These are phyloP conservation scores for Pistacia atlantica DNA, from an alignment of 345 rosid species.

Conservation along the genomic window DNA sequence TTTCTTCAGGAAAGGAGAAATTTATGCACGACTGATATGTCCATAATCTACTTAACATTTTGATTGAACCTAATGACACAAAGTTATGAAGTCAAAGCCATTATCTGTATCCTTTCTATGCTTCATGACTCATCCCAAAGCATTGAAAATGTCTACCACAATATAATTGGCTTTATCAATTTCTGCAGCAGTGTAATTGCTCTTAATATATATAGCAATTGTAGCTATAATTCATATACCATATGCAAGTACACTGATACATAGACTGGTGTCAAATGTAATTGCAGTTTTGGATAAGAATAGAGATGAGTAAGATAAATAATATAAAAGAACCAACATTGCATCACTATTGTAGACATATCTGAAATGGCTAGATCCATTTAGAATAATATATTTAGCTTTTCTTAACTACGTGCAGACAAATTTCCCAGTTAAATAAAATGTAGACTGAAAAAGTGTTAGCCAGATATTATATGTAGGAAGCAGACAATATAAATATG, in stretches of 20 bases:
- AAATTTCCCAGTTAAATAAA: neutral
- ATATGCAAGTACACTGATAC: neutral
- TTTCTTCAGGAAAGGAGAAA: neutral
- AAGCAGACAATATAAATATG: neutral
- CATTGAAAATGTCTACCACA: neutral
- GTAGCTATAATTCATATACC: neutral
- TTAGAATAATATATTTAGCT: neutral
- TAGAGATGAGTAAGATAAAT: neutral
- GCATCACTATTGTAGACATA: neutral
- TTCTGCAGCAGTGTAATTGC: neutral
- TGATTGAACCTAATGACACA: neutral
- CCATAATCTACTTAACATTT: neutral
- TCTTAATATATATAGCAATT: neutral
- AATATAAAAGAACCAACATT: neutral
- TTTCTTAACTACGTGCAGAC: neutral
- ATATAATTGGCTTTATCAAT: neutral
- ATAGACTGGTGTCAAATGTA: neutral
- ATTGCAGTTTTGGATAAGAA: neutral
- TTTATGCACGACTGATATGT: neutral
- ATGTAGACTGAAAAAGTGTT: neutral
- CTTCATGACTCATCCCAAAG: neutral
- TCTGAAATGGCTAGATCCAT: too few species aligned
- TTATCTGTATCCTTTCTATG: neutral
- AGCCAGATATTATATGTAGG: neutral
- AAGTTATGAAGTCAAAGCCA: neutral